Conservation (phyloP, 2,329 filamentous ascomycete species). For the Nemania sp. region DNA sequence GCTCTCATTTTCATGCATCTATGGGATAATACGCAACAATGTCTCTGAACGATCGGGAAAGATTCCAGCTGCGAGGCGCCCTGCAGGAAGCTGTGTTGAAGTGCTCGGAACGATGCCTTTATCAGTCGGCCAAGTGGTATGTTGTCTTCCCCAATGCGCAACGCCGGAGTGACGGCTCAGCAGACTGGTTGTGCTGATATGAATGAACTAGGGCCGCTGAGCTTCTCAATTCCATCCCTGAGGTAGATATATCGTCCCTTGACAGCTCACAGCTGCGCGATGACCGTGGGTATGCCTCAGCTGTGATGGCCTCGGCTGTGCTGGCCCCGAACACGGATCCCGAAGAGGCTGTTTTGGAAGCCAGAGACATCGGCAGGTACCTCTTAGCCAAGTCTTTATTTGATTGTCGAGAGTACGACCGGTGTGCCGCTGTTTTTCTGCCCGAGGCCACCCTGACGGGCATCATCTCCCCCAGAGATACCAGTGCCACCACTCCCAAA, state of each 20-base stretch:
- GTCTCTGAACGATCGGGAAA: conserved; percentile 60
- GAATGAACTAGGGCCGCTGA: conserved; percentile 77
- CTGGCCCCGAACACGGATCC: conserved; percentile 66
- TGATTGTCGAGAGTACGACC: conserved; percentile 92
- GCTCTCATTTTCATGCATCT: not conserved
- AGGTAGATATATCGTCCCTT: conserved; percentile 45
- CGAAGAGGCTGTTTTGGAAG: conserved; percentile 75
- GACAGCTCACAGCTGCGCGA: conserved; percentile 39
- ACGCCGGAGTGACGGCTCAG: too few relatives aligned
- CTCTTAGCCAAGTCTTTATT: conserved; percentile 92
- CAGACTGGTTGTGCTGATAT: conserved; percentile 15
- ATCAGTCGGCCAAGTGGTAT: conserved; percentile 96
- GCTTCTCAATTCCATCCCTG: conserved; percentile 81
- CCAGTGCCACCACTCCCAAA: conserved; percentile 48
- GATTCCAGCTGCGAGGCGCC: conserved; percentile 69
- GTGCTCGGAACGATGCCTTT: conserved; percentile 92
- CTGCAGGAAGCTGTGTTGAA: conserved; percentile 86
- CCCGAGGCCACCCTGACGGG: conserved; percentile 77
- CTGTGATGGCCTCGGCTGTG: conserved; percentile 55
- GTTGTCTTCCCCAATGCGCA: conserved; percentile 3
- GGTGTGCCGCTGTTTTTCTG: conserved; percentile 86
- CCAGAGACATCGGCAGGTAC: conserved; percentile 79
- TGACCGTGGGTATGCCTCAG: conserved; percentile 48
- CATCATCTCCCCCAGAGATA: conserved; percentile 57
- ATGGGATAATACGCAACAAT: conserved; percentile 43